Base-by-base conservation (phyloP, 805 yeast genomes). In the Kluyveromyces wickerhamii region DNA sequence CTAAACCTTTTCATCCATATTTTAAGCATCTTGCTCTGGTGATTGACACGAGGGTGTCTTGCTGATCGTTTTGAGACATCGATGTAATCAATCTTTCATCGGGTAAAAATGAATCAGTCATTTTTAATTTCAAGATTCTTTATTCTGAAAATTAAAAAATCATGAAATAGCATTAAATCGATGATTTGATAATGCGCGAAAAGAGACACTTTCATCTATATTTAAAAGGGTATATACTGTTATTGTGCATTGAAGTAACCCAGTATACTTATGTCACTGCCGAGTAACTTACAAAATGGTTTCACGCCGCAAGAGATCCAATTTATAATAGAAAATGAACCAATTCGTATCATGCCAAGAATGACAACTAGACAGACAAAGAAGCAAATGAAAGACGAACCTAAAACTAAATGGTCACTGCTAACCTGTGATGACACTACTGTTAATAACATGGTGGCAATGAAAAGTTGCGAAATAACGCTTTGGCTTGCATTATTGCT, bases 401-500 rank as follows among this genome's bases (percentile, higher is more conserved):
- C 30, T 13, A 19, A 32, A 21, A 22, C 28, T 9, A 39, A 41
- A 7, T 54, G 58, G 58, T 44, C 43, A 11, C 48, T 54, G 24
- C 52, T 58, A 3, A 56, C 73, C 59, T 63, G 71, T 18, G 63
- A 62, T 27, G 55, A 49, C 18, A 29, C 35, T 12, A 43, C 45
- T 5, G 34, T 59, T 29, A 55, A 52, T 33, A 55, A 53, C 35
- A 46, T 59, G 53, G 52, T 54, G 29, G 85, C 94, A 0, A 68
- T 82, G 71, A 71, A 79, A 40, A 67, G 88, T 34, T 71, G 69
- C 13, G 65, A 71, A 30, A 76, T 92, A 0, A 94, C 96, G 0
- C 43, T 89, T 2, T 92, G 97, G 97, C 63, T 84, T 14, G 97
- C 96, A 0, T 53, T 88, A 6, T 62, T 88, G 14, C 63, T 92